Conservation (phyloP, 345 rosid species). For the Gossypium bickii region DNA sequence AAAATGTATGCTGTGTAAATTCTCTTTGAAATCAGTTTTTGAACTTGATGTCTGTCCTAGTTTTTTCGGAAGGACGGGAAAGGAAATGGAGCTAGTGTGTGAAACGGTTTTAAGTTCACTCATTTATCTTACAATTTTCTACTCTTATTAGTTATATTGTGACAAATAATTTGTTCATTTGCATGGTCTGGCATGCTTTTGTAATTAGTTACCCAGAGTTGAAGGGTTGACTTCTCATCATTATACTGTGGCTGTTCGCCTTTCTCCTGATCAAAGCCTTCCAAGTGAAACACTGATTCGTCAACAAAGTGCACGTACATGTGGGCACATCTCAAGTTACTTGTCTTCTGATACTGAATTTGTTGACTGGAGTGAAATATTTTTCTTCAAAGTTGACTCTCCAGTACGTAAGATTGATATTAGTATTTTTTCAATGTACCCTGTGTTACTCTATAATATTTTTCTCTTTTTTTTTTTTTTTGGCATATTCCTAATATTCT, state of each 20-base stretch:
- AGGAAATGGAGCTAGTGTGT: not conserved
- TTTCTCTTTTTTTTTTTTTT: not conserved
- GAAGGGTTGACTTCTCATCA: constrained; percentile 62
- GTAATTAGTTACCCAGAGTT: constrained; percentile 56
- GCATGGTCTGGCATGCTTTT: constrained; percentile 15
- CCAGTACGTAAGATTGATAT: constrained; percentile 38
- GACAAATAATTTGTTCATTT: constrained; percentile 11
- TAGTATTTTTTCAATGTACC: not conserved
- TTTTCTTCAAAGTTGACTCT: constrained; percentile 80
- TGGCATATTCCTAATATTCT: not conserved
- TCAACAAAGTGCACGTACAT: constrained; percentile 86
- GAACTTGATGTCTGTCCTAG: not conserved
- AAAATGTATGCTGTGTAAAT: not conserved
- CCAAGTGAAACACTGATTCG: constrained; percentile 41
- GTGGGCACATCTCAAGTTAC: constrained; percentile 53
- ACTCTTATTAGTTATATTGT: not conserved
- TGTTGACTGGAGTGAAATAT: constrained; percentile 77
- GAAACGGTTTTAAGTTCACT: not conserved
- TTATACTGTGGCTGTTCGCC: constrained; percentile 54
- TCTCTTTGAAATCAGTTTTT: not conserved
- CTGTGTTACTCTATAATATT: not conserved
- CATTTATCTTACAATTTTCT: not conserved
- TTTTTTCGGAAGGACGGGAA: not conserved
- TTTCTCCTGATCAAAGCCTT: constrained; percentile 43
- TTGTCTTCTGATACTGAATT: constrained; percentile 48